Percentiles rank a stretch among this genome's conserved stretches.
Evolutionary conservation across 768 basidiomycete genomes (phyloP).

Genomic region (Phylloporus arenicola): DNA sequence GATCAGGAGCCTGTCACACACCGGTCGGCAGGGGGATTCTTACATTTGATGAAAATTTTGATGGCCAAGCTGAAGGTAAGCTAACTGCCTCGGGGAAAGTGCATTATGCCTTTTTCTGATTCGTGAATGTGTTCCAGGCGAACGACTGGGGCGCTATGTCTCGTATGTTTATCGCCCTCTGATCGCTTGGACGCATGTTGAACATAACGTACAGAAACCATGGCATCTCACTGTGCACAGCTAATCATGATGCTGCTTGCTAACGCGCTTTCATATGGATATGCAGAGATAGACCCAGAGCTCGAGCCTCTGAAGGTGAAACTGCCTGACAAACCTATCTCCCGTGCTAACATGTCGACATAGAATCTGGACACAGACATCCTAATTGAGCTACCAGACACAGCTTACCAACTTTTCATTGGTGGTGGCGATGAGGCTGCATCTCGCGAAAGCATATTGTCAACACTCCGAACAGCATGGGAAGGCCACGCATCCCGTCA

Average conservation of each 20-base stretch:
- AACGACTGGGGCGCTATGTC: constrained; percentile 66
- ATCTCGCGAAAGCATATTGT: too few relatives aligned
- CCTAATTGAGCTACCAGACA: too few relatives aligned
- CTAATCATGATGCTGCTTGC: constrained; percentile 38
- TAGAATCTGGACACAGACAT: too few relatives aligned
- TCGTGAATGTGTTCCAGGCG: constrained; percentile 30
- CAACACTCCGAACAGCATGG: too few relatives aligned
- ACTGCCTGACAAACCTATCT: too few relatives aligned
- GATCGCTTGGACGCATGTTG: background rate
- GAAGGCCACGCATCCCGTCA: too few relatives aligned
- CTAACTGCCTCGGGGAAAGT: background rate
- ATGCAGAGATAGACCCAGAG: constrained; percentile 40
- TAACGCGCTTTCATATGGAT: constrained; percentile 45
- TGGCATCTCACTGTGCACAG: constrained; percentile 45
- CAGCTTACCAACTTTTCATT: too few relatives aligned
- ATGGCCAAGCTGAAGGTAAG: constrained; percentile 66
- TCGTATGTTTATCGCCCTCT: constrained; percentile 34
- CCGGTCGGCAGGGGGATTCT: constrained; percentile 46
- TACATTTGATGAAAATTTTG: constrained; percentile 52
- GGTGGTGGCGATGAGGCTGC: too few relatives aligned
- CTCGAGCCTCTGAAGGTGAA: constrained; percentile 38
- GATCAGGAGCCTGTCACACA: constrained; percentile 48
- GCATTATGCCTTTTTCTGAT: background rate
- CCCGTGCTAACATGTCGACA: too few relatives aligned
- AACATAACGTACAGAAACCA: constrained; percentile 33